Conservation (phyloP, 352 stramenopile species). For the Phytophthora sp. region DNA sequence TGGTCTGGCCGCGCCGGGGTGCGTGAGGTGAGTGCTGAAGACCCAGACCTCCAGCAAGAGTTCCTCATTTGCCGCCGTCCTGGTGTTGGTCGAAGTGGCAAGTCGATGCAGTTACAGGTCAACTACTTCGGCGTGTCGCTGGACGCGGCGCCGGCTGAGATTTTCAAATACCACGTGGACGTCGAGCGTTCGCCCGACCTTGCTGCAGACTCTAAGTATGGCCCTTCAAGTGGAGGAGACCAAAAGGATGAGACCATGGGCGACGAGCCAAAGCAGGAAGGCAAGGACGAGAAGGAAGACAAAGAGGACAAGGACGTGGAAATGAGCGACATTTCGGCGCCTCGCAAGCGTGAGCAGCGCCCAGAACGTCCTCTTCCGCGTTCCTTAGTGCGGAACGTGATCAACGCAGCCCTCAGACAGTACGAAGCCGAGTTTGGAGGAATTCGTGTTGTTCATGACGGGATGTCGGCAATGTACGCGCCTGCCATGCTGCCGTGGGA, state of each 20-base stretch:
- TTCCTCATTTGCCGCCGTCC: conserved; percentile 61
- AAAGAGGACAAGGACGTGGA: conserved; percentile 52
- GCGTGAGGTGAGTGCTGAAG: conserved; percentile 47
- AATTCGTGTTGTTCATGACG: conserved; percentile 70
- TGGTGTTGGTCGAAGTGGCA: conserved; percentile 37
- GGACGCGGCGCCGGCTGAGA: conserved; percentile 46
- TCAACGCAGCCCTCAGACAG: conserved; percentile 58
- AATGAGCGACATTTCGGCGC: conserved; percentile 40
- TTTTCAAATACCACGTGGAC: conserved; percentile 81
- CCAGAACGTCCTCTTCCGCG: conserved; percentile 48
- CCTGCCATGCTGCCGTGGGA: conserved; percentile 58
- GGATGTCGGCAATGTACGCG: conserved; percentile 66
- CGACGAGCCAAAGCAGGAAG: conserved; percentile 40
- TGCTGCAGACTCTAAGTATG: conserved; percentile 51
- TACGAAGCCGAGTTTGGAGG: conserved; percentile 61
- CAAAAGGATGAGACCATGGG: conserved; percentile 52
- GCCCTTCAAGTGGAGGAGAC: conserved; percentile 41
- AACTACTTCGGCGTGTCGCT: conserved; percentile 78
- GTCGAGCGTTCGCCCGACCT: conserved; percentile 57
- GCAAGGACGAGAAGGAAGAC: conserved; percentile 41
- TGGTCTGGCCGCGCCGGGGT: conserved; percentile 48
- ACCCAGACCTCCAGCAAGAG: conserved; percentile 45
- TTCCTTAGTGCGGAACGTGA: conserved; percentile 61
- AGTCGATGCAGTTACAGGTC: conserved; percentile 49
- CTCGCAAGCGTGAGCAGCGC: conserved; percentile 34